Percentiles rank a stretch among this genome's conserved stretches.
Evolutionary conservation across 2,329 filamentous ascomycete species (phyloP).

Genomic region (Rachicladosporium sp.): DNA sequence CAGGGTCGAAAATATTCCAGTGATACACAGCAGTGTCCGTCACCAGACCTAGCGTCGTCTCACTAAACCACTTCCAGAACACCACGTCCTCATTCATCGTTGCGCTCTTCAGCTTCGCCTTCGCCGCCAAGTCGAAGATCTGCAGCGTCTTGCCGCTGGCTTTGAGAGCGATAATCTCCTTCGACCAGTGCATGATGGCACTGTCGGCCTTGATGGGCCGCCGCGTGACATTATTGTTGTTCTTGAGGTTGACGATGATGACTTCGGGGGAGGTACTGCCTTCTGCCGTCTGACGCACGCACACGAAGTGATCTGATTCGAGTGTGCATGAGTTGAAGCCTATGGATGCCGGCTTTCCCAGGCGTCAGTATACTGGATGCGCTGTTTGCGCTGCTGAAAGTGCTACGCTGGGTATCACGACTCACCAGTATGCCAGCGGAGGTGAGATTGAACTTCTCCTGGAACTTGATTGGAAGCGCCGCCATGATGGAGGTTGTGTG

Average conservation of each 20-base stretch:
- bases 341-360: conserved; percentile 52
- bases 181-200: conserved; percentile 98
- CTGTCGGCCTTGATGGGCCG: conserved; percentile 97
- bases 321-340: conserved; percentile 88
- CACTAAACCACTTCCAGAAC: conserved; percentile 99
- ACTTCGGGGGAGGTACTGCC: conserved; percentile 80
- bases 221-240: conserved; percentile 87
- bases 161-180: conserved; percentile 92
- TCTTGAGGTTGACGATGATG: conserved; percentile 95
- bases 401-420: conserved; percentile 7
- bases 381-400: conserved; percentile 1
- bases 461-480: conserved; percentile 82
- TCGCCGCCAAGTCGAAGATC: conserved; percentile 88
- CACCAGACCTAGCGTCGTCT: conserved; percentile 75
- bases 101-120: conserved; percentile 92
- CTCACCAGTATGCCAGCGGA: conserved; percentile 37
- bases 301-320: conserved; percentile 94
- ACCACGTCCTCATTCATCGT: conserved; percentile 95
- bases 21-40: conserved; percentile 88
- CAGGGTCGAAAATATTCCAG: conserved; percentile 89
- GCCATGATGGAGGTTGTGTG: conserved; percentile 35
- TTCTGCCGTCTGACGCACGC: conserved; percentile 86
- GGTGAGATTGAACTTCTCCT: conserved; percentile 65
- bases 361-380: conserved; percentile 10
- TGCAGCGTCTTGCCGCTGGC: conserved; percentile 89